These are phyloP conservation scores for Lipomyces lipofer DNA, from an alignment of 805 yeast species.

Conservation along the genomic window DNA sequence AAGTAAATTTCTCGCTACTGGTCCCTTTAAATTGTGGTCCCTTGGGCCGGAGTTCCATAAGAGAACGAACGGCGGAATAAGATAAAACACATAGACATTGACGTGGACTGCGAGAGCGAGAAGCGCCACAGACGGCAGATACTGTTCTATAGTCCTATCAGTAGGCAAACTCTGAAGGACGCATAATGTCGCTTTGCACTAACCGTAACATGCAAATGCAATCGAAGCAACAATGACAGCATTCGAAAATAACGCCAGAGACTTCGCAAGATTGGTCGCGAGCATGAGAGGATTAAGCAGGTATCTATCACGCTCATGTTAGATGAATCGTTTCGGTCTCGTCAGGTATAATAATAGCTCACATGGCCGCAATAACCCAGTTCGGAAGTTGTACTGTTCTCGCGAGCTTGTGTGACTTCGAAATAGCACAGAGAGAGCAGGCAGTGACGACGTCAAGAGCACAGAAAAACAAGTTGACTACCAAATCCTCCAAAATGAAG, in stretches of 20 bases:
- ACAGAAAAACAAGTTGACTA: slow-evolving; percentile 52
- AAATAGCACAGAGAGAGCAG: slow-evolving; percentile 50
- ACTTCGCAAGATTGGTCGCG: slow-evolving; percentile 64
- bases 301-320: slow-evolving; percentile 41
- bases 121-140: slow-evolving; percentile 47
- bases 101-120: slow-evolving; percentile 67
- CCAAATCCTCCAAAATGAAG: slow-evolving; percentile 35
- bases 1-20: slow-evolving; percentile 2
- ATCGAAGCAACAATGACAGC: slow-evolving; percentile 53
- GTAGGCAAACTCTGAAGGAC: no score
- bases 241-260: slow-evolving; percentile 64
- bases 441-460: slow-evolving; percentile 61
- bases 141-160: neutral
- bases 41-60: slow-evolving; percentile 14
- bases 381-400: slow-evolving; percentile 37
- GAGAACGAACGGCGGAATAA: slow-evolving; percentile 55
- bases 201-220: slow-evolving; percentile 47
- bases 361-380: slow-evolving; percentile 55
- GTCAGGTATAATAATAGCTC: no score
- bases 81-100: slow-evolving; percentile 59
- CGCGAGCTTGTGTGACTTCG: slow-evolving; percentile 37
- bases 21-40: no score
- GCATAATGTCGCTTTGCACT: no score
- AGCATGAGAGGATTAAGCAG: slow-evolving; percentile 80
- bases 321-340: no score